Conservation (phyloP, 352 stramenopile genomes). For the Phytophthora citrophthora region DNA sequence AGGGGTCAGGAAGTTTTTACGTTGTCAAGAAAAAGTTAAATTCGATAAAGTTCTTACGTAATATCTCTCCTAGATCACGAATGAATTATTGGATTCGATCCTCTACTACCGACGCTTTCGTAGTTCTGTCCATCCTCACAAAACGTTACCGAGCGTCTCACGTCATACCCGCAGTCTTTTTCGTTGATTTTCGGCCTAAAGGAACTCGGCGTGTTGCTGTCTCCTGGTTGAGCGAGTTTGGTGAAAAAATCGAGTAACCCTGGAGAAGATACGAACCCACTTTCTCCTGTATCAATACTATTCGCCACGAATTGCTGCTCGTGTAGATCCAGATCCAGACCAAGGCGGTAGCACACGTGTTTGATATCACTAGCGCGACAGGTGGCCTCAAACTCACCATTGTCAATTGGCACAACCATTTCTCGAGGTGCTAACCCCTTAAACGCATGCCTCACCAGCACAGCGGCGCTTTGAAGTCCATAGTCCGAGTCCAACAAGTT, state of each 20-base stretch:
- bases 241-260: conserved; percentile 68
- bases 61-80: background rate
- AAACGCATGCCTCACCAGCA: conserved; percentile 77
- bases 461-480: conserved; percentile 65
- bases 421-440: conserved; percentile 70
- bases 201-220: background rate
- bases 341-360: conserved; percentile 74
- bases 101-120: conserved; percentile 5
- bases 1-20: background rate
- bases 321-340: conserved; percentile 66
- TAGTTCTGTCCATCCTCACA: conserved; percentile 28
- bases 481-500: conserved; percentile 58
- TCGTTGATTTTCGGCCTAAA: conserved; percentile 9
- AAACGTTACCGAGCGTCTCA: conserved; percentile 30
- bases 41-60: background rate
- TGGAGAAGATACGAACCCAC: conserved; percentile 67
- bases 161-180: conserved; percentile 5
- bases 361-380: conserved; percentile 72
- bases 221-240: conserved; percentile 37
- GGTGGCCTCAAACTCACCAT: conserved; percentile 70
- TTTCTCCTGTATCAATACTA: conserved; percentile 53
- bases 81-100: conserved; percentile 18
- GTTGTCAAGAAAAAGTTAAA: too few relatives aligned
- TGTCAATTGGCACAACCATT: conserved; percentile 73
- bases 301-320: conserved; percentile 65